Percentiles rank a stretch among this genome's conserved stretches.
phyloP scores from a whole-genome alignment of 371 early-diverging fungal genomes.

The Lichtheimia corymbifera region DNA sequence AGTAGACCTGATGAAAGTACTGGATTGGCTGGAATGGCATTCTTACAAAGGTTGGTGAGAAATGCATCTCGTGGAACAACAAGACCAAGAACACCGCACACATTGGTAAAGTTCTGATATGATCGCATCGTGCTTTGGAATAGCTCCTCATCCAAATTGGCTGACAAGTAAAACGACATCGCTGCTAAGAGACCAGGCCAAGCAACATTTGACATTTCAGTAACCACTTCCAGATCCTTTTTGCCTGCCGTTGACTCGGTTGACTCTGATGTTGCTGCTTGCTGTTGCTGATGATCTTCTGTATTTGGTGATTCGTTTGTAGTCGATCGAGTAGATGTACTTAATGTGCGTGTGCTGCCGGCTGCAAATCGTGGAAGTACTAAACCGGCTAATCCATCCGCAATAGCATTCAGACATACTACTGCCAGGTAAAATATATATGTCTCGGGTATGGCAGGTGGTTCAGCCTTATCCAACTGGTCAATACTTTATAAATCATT shows the following conservation, averaged over 20 bases:
- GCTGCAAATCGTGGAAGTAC: conserved; percentile 65
- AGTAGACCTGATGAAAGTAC: conserved; percentile 43
- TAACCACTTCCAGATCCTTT: conserved; percentile 66
- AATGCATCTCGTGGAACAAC: conserved; percentile 84
- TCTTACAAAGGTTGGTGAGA: conserved; percentile 80
- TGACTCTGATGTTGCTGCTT: neutral
- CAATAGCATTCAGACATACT: conserved; percentile 65
- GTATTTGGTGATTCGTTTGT: neutral
- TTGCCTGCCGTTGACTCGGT: conserved; percentile 13
- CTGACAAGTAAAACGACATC: conserved; percentile 74
- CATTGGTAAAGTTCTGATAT: conserved; percentile 76
- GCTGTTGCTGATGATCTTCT: neutral
- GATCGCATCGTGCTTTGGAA: conserved; percentile 74
- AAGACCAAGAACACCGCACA: conserved; percentile 83
- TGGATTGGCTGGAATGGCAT: conserved; percentile 66
- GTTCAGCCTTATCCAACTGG: conserved; percentile 91
- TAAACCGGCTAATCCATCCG: conserved; percentile 71
- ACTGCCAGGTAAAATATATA: conserved; percentile 84
- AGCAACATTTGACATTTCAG: conserved; percentile 79
- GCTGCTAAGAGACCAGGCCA: conserved; percentile 87
- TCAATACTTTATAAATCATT: conserved; percentile 58
- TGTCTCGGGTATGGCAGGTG: conserved; percentile 85
- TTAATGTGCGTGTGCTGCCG: conserved; percentile 18
- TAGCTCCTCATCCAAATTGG: conserved; percentile 84
- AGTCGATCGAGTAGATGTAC: conserved; percentile 10